Percentiles rank a stretch among this genome's conserved stretches.
phyloP scores from a whole-genome alignment of 2,329 filamentous ascomycete genomes.

The Colletotrichum tanaceti region DNA sequence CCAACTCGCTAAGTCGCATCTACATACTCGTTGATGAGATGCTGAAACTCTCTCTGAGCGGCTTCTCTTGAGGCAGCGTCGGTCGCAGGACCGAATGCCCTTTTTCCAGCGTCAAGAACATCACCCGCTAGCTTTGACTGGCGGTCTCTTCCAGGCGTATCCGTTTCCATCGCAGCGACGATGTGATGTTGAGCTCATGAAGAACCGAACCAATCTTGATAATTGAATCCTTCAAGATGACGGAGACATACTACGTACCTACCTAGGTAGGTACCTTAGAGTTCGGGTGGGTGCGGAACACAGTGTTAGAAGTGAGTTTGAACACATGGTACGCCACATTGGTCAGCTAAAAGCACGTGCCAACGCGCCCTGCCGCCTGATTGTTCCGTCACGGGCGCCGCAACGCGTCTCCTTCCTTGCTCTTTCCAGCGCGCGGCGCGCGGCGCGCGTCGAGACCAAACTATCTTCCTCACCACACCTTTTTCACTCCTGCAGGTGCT shows the following conservation, averaged over 20 bases:
- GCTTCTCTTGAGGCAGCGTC: constrained; percentile 50
- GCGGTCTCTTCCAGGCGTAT: constrained; percentile 24
- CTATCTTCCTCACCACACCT: background rate
- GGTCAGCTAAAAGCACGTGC: constrained; percentile 47
- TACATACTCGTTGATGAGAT: constrained; percentile 61
- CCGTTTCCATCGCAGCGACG: constrained; percentile 31
- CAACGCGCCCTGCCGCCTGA: constrained; percentile 28
- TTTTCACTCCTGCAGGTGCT: background rate
- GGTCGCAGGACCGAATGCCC: constrained; percentile 61
- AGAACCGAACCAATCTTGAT: background rate
- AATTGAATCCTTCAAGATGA: background rate
- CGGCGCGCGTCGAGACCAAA: too few species aligned
- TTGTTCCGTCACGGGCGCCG: background rate
- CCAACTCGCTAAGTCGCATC: background rate
- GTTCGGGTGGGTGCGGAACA: background rate
- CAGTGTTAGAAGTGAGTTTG: background rate
- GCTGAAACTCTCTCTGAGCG: constrained; percentile 55
- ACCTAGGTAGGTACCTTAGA: too few species aligned
- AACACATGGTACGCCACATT: background rate
- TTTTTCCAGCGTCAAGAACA: constrained; percentile 56
- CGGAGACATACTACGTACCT: too few species aligned
- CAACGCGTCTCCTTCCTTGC: constrained; percentile 12
- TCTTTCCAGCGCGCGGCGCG: background rate
- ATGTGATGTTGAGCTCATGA: background rate
- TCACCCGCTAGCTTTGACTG: constrained; percentile 46